Base-by-base conservation (phyloP, 495 filamentous ascomycete genomes). In the Talaromyces ruber region DNA sequence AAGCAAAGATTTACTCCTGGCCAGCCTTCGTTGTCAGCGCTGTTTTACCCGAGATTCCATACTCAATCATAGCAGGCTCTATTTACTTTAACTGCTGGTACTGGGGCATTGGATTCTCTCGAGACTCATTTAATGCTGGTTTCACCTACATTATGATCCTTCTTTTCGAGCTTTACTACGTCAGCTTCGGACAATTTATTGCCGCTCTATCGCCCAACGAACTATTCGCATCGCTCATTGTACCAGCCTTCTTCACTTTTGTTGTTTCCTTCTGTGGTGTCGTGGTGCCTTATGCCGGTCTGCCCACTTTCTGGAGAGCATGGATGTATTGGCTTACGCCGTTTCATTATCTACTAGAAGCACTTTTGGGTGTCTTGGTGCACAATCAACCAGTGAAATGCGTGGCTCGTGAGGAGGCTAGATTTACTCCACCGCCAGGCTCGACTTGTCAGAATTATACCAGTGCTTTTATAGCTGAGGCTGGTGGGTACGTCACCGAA, bases 161-260 rank as follows among this genome's bases (percentile, higher is more conserved):
- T 70, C 69, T 89, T 7, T 91, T 86, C 69, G 87, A 92, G 68
- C 64, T 89, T 30, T 92, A 82, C 72, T 92, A 90, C 65, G 76
- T 90, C 57, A 79, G 84, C 25, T 86, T 93, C 63, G 88, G 88
- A 1, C 88, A 92, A 71, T 84, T 86, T 64, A 90, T 94, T 53
- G 90, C 90, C 0, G 78, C 90, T 0, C 80, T 91, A 63, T 76
- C 84, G 11, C 88, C 89, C 0, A 91, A 90, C 68, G 84, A 88
- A 39, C 78, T 90, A 4, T 80, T 92, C 37, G 88, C 88, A 16
- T 86, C 83, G 8, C 68, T 93, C 1, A 79, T 89, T 4, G 84
- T 88, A 11, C 86, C 86, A 0, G 71, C 84, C 18, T 84, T 88
- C 69, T 86, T 89, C 72, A 77, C 81, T 21, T 86, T 86, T 63